phyloP scores from a whole-genome alignment of 441 rosid species.

The Kokia cookei region DNA sequence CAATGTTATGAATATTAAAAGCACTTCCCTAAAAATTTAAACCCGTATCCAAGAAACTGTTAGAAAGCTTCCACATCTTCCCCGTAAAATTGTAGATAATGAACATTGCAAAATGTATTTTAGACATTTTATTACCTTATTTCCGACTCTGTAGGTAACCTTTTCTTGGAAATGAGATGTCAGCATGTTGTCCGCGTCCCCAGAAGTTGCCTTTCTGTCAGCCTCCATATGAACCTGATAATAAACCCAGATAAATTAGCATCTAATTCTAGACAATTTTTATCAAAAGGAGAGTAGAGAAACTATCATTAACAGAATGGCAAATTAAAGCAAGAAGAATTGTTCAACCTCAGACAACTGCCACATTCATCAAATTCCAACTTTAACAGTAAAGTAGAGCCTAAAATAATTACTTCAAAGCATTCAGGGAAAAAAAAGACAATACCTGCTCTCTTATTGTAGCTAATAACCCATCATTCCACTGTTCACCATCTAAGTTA shows the following conservation, averaged over 20 bases:
- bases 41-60: neutral
- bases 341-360: neutral
- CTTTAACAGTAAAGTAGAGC: neutral
- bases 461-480: constrained; percentile 95
- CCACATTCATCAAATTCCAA: constrained; percentile 1
- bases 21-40: neutral
- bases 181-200: constrained; percentile 36
- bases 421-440: neutral
- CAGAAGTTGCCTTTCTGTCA: constrained; percentile 65
- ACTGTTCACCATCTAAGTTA: constrained; percentile 72
- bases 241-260: constrained; percentile 7
- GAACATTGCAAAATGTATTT: neutral
- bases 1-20: neutral
- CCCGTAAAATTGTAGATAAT: neutral
- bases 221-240: constrained; percentile 93
- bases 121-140: constrained; percentile 44
- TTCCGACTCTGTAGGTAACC: constrained; percentile 67
- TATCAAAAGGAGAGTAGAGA: neutral
- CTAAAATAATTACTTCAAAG: constrained; percentile 2
- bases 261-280: neutral
- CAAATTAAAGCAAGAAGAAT: constrained; percentile 1
- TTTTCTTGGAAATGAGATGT: constrained; percentile 52
- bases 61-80: neutral
- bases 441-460: constrained; percentile 92
- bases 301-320: neutral